phyloP scores from a whole-genome alignment of 1,284 basidiomycete species.

The Calocybe gambosa region DNA sequence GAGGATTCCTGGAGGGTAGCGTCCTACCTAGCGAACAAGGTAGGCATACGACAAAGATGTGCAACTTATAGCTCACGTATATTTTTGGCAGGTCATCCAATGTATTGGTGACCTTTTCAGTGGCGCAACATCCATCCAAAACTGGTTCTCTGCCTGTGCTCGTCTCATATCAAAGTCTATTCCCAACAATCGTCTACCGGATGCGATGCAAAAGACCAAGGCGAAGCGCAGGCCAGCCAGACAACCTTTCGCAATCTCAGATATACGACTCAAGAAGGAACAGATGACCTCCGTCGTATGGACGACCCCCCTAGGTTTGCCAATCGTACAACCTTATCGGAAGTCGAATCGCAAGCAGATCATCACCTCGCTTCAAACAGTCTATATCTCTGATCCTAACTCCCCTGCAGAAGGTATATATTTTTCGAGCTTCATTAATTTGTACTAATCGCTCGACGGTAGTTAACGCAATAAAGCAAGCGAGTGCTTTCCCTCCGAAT shows the following conservation, averaged over 20 bases:
- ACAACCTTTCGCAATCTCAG: conserved; percentile 16
- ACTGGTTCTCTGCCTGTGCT: conserved; percentile 83
- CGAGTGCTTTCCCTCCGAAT: conserved; percentile 97
- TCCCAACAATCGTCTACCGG: conserved; percentile 66
- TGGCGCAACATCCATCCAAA: conserved; percentile 89
- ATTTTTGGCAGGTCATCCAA: conserved; percentile 47
- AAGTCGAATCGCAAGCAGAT: conserved; percentile 81
- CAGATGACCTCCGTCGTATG: conserved; percentile 96
- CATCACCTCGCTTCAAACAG: conserved; percentile 81
- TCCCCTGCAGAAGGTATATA: conserved; percentile 59
- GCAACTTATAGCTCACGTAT: conserved; percentile 1
- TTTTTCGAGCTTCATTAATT: not conserved
- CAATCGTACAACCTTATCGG: conserved; percentile 96
- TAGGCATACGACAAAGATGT: conserved; percentile 22
- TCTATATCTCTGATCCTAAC: conserved; percentile 92
- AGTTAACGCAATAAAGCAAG: conserved; percentile 87
- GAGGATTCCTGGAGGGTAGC: conserved; percentile 76
- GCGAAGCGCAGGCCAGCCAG: conserved; percentile 3
- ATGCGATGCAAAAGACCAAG: conserved; percentile 32
- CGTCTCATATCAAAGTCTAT: conserved; percentile 87
- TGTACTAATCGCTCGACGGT: conserved; percentile 1
- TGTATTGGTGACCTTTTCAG: conserved; percentile 92
- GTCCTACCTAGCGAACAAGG: conserved; percentile 78
- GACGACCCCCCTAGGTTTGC: conserved; percentile 92
- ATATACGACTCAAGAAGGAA: conserved; percentile 62